These are phyloP conservation scores for Didymella exigua DNA, from an alignment of 2,329 filamentous ascomycete genomes.

Conservation along the genomic window DNA sequence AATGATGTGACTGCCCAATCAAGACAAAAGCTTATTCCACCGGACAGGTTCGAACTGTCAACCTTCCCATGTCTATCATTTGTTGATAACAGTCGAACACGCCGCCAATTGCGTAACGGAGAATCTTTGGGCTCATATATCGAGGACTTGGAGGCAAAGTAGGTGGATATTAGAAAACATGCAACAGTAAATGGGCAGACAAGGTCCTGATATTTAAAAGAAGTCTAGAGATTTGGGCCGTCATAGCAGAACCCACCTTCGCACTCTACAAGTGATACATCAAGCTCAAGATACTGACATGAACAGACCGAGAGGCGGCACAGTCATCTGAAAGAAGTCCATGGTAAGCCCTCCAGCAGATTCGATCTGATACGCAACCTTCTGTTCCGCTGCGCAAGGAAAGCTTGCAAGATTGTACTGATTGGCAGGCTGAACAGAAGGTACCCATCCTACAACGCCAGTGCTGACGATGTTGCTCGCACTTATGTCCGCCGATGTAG, in stretches of 20 bases:
- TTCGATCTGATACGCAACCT: constrained; percentile 32
- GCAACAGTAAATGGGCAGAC: not conserved
- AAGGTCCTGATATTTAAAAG: constrained; percentile 18
- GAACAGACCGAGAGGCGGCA: constrained; percentile 33
- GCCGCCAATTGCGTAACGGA: not conserved
- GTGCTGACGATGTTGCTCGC: constrained; percentile 14
- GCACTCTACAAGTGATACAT: not conserved
- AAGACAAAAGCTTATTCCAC: not conserved
- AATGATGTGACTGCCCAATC: not conserved
- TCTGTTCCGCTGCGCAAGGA: constrained; percentile 34
- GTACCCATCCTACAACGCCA: constrained; percentile 21
- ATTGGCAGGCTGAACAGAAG: constrained; percentile 20
- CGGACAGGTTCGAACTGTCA: not conserved
- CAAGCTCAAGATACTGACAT: constrained; percentile 17
- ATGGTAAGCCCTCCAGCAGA: constrained; percentile 30
- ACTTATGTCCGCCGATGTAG: constrained; percentile 12
- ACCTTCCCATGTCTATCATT: too few relatives aligned
- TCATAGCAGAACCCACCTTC: constrained; percentile 3
- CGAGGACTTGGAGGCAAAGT: not conserved
- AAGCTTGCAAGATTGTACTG: constrained; percentile 29
- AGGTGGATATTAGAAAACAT: not conserved
- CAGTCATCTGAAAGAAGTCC: constrained; percentile 37
- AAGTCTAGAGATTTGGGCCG: constrained; percentile 6
- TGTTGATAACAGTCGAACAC: not conserved
- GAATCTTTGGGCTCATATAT: not conserved